Base-by-base conservation (phyloP, 176 grass and related monocot genomes). In the Carex cristatella region DNA sequence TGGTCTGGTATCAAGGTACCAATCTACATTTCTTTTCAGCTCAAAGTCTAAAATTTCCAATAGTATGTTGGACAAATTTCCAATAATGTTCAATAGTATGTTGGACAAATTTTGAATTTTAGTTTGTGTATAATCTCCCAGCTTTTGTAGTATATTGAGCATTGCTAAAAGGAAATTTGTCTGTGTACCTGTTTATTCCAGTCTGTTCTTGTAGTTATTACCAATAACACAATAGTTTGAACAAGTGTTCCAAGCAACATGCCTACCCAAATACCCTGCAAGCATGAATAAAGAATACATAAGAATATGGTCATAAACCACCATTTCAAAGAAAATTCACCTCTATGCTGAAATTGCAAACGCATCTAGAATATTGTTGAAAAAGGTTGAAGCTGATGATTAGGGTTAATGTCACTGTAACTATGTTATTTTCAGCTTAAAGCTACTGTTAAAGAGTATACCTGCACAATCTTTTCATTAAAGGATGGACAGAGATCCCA, bases 201-300 rank as follows among this genome's bases (percentile, higher is more conserved):
- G 78, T 95, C 88, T 4, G 91, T 92, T 75, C 38, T 86, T 12
- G 81, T 9, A 55, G 96, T 98, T 69, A 98, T 92, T 57, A 84
- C 46, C 9, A 95, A 1, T 61, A 98, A 91, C 28, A 98, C 87
- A 33, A 89, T 6, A 10, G 89, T 95, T 37, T 98, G 93, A 23
- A 92, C 91, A 1, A 88, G 63, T 79, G 93, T 94, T 44, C 93
- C 96, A 1, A 95, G 12, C 65, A 98, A 60, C 96, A 98, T 98
- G 57, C 90, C 93, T 8, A 94, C 88, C 96, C 96, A 98, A 86
- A 98, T 95, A 15, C 96, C 96, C 96, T 98, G 69, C 15, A 83
- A 18, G 15, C 74, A 68, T 31, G 1, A 48, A 88, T 3, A 9
- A 88, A 56, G 4, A 5, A 13, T 10, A 55, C 55, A 81, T 64